These are phyloP conservation scores for Heliocybe sulcata DNA, from an alignment of 1,284 basidiomycete genomes.

Conservation along the genomic window DNA sequence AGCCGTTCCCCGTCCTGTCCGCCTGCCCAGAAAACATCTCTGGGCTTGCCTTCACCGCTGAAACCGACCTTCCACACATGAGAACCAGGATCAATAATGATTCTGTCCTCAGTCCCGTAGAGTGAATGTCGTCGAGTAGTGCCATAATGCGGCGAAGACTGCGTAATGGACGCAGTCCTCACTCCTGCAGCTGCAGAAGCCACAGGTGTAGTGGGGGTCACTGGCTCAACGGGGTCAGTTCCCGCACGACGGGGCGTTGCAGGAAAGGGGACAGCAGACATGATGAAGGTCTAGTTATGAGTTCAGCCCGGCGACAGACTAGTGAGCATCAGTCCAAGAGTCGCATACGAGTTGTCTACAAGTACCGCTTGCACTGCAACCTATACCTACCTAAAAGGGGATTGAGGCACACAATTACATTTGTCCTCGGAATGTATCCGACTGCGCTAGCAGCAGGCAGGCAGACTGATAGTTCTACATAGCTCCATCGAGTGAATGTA, in stretches of 20 bases:
- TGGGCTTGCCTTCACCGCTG: conserved; percentile 79
- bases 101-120: conserved; percentile 82
- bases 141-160: conserved; percentile 69
- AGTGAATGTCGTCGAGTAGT: conserved; percentile 73
- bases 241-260: not conserved
- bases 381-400: no score
- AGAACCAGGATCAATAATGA: conserved; percentile 81
- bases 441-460: no score
- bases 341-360: no score
- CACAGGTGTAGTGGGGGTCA: conserved; percentile 19
- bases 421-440: no score
- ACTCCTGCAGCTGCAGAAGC: conserved; percentile 40
- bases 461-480: no score
- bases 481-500: no score
- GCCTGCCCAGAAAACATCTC: conserved; percentile 64
- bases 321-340: no score
- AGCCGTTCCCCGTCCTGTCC: conserved; percentile 33
- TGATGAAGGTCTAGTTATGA: not conserved
- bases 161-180: conserved; percentile 40
- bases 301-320: no score
- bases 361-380: no score
- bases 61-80: conserved; percentile 86
- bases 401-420: no score
- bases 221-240: not conserved
- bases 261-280: not conserved